A percentile compares a stretch with the other conserved stretches of the same genome.
These are phyloP conservation scores for Puccinia horiana DNA, from an alignment of 1,284 basidiomycete genomes.

Conservation along the genomic window DNA sequence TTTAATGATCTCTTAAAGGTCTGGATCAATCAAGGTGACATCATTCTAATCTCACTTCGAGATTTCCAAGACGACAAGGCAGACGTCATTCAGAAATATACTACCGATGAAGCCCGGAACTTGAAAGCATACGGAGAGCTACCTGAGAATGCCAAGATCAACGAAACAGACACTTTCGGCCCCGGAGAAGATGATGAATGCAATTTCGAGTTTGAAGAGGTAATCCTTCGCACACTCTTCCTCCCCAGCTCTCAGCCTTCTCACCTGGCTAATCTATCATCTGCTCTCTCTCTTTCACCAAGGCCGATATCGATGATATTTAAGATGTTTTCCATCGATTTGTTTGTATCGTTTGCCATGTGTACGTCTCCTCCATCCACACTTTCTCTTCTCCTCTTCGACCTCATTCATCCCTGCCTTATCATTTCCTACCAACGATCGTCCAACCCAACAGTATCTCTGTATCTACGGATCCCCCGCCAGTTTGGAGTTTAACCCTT, in stretches of 20 bases:
- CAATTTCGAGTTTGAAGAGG: conserved; percentile 53
- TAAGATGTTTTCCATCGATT: background rate
- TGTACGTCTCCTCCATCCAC: background rate
- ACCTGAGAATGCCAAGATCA: conserved; percentile 97
- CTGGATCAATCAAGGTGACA: conserved; percentile 99
- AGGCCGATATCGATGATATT: conserved; percentile 9
- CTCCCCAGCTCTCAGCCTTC: background rate
- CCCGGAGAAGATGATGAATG: conserved; percentile 70
- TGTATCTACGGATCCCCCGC: no score
- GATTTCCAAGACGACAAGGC: conserved; percentile 99
- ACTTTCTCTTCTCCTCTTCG: background rate
- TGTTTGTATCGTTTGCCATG: background rate
- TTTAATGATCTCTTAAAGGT: conserved; percentile 65
- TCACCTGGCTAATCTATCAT: background rate
- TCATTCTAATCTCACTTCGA: conserved; percentile 90
- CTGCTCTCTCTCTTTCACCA: background rate
- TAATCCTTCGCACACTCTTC: background rate
- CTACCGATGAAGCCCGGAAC: conserved; percentile 86
- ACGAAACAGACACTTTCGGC: conserved; percentile 90
- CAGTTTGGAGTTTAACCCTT: no score
- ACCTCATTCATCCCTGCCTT: no score
- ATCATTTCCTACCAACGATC: no score
- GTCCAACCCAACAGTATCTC: no score
- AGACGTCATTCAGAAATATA: conserved; percentile 99
- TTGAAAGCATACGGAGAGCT: conserved; percentile 97